These are phyloP conservation scores for Brassica hybrid DNA, from an alignment of 441 rosid genomes.

Conservation along the genomic window DNA sequence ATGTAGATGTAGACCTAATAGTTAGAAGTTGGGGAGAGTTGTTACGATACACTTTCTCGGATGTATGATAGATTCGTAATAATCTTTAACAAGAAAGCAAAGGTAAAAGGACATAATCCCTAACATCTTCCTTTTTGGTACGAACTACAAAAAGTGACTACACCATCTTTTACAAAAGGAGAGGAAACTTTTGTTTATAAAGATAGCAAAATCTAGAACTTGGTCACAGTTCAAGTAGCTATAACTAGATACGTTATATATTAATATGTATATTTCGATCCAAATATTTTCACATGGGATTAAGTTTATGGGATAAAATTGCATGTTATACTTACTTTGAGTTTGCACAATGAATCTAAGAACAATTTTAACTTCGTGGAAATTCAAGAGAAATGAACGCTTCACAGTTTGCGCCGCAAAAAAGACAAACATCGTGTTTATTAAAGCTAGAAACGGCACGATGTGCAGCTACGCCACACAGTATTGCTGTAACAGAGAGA, in stretches of 20 bases:
- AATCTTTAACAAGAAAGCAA: constrained; percentile 24
- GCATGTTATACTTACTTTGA: background rate
- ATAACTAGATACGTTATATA: constrained; percentile 11
- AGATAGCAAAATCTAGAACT: constrained; percentile 1
- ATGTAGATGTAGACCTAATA: constrained; percentile 9
- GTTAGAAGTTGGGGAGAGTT: constrained; percentile 26
- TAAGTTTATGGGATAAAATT: background rate
- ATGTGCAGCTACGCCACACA: too few species aligned
- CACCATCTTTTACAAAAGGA: constrained; percentile 12
- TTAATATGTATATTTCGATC: too few species aligned
- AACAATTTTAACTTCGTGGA: background rate
- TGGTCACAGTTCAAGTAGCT: background rate
- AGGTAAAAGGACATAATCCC: constrained; percentile 11
- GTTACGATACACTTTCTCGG: constrained; percentile 14
- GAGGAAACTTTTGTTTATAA: background rate
- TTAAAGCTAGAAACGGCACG: too few species aligned
- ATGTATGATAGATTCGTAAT: constrained; percentile 3
- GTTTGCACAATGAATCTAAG: background rate
- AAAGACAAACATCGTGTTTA: too few species aligned
- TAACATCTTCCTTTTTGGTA: constrained; percentile 18
- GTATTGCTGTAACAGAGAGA: too few species aligned
- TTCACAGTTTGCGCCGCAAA: background rate
- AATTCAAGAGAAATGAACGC: constrained; percentile 2
- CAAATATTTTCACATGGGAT: background rate
- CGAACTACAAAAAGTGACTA: constrained; percentile 26